phyloP scores from a whole-genome alignment of 345 rosid species.

The Turnera subulata region DNA sequence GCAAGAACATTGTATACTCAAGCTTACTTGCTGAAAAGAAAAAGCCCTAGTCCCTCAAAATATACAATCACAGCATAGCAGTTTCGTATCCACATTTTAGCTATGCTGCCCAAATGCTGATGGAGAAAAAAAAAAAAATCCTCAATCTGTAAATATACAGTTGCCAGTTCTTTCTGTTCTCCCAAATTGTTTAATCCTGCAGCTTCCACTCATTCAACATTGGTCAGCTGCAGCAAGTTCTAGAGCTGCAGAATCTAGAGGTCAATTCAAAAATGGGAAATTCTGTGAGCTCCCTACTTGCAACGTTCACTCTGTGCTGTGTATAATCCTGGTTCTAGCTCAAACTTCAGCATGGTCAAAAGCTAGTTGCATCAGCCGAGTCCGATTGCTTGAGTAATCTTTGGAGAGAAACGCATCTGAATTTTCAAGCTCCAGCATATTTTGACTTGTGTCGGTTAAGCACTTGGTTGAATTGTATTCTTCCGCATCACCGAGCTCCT shows the following conservation, averaged over 20 bases:
- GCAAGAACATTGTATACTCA: no score
- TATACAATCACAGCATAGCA: no score
- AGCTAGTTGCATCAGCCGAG: no score
- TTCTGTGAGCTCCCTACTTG: no score
- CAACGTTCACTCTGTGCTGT: no score
- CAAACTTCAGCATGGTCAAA: no score
- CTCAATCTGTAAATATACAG: not conserved
- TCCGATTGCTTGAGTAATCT: not conserved
- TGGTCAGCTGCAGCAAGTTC: not conserved
- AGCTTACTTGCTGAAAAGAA: no score
- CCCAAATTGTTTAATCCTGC: not conserved
- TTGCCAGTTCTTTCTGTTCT: not conserved
- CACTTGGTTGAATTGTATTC: conserved; percentile 71
- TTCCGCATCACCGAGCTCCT: conserved; percentile 58
- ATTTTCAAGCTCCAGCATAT: conserved; percentile 41
- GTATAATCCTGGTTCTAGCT: no score
- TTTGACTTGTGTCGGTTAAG: conserved; percentile 45
- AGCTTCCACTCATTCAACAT: not conserved
- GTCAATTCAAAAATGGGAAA: no score
- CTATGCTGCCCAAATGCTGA: not conserved
- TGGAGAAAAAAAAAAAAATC: not conserved
- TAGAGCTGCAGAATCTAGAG: no score
- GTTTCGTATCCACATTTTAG: no score
- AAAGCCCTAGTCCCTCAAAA: no score
- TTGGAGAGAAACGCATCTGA: not conserved